Evolutionary conservation across 192 early-diverging fungal species (phyloP).

Genomic region (Coemansia sp.): DNA sequence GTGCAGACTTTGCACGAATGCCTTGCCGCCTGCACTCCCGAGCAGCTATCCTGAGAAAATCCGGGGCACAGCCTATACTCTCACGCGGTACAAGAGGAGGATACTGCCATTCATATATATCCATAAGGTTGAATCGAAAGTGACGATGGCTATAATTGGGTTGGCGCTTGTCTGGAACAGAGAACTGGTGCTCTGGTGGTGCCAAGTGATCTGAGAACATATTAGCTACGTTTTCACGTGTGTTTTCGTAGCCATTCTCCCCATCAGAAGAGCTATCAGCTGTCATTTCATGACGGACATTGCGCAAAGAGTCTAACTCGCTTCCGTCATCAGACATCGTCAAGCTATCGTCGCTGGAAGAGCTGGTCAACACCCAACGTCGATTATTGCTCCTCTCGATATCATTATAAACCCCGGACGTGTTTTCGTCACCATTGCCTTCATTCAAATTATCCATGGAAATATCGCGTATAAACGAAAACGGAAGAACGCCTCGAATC

Average conservation of each 20-base stretch:
- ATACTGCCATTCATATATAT: conserved; percentile 49
- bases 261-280: no score
- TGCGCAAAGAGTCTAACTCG: background rate
- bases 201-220: conserved; percentile 21
- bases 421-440: conserved; percentile 18
- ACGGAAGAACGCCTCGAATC: conserved; percentile 48
- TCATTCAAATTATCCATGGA: conserved; percentile 15
- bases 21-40: conserved; percentile 40
- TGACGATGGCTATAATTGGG: background rate
- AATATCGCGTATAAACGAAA: conserved; percentile 50
- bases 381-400: background rate
- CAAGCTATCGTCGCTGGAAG: conserved; percentile 12
- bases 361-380: conserved; percentile 20
- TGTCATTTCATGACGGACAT: background rate
- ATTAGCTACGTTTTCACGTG: background rate
- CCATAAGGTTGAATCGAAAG: conserved; percentile 45
- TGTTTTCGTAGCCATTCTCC: no score
- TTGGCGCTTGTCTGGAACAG: background rate
- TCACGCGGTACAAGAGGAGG: conserved; percentile 27
- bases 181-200: background rate
- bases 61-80: conserved; percentile 20
- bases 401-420: conserved; percentile 2
- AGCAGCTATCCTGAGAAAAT: conserved; percentile 41
- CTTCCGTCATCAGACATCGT: background rate
- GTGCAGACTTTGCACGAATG: conserved; percentile 14